These are phyloP conservation scores for Cydonia oblonga DNA, from an alignment of 331 rosid species.

Conservation along the genomic window DNA sequence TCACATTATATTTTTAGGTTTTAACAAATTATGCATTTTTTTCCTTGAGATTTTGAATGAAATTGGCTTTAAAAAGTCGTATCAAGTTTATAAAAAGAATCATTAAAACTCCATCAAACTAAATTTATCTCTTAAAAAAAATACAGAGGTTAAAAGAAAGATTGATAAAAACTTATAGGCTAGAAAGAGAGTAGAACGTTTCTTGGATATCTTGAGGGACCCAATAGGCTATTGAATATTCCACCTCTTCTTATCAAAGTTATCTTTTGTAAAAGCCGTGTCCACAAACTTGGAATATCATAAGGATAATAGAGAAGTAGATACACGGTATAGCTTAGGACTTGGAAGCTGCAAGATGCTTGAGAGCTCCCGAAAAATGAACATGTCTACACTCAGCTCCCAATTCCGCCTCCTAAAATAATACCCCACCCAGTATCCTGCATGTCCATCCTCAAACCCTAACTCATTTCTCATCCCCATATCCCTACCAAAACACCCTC, in stretches of 20 bases:
- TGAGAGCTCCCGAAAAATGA: conserved; percentile 2
- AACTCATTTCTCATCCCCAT: neutral
- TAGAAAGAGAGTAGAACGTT: neutral
- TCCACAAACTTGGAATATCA: neutral
- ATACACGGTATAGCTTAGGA: neutral
- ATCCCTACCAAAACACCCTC: neutral
- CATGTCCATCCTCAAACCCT: neutral
- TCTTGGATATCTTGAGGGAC: neutral
- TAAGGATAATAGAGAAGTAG: neutral
- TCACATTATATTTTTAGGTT: neutral
- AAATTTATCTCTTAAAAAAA: no score
- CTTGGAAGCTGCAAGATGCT: neutral
- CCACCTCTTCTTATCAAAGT: neutral
- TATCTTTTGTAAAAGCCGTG: neutral
- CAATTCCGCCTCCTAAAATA: conserved; percentile 13
- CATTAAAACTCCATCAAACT: neutral
- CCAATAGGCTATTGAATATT: neutral
- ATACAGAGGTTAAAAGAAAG: neutral
- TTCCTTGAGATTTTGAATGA: no score
- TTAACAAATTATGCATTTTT: no score
- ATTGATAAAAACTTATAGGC: no score
- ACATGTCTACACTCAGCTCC: conserved; percentile 22
- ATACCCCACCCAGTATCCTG: neutral
- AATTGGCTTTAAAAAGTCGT: no score
- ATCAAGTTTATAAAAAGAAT: no score